A percentile compares a stretch with the other conserved stretches of the same genome.
Evolutionary conservation across 225 moss, liverwort and hornwort species (phyloP).

Genomic region (Marchantia polymorpha): DNA sequence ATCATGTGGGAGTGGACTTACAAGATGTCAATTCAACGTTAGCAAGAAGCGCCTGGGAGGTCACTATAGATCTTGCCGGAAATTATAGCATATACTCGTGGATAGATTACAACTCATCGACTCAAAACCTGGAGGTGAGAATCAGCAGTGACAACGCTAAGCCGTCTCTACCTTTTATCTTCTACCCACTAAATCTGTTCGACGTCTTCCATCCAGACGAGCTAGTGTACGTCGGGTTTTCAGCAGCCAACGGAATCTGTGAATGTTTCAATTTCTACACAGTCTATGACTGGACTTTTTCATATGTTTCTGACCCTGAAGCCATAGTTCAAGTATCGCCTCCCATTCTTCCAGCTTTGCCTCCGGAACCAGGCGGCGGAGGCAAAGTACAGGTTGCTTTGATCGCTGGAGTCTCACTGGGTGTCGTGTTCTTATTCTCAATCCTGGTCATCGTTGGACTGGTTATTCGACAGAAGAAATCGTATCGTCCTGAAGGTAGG

Average conservation of each 20-base stretch:
- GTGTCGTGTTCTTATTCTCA: too few relatives aligned
- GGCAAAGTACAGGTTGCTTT: too few relatives aligned
- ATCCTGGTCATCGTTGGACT: too few relatives aligned
- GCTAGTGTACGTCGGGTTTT: slow-evolving; percentile 9
- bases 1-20: slow-evolving; percentile 6
- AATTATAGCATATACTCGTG: not conserved
- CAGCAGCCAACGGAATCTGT: slow-evolving; percentile 2
- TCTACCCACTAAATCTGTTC: not conserved
- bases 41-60: not conserved
- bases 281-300: not conserved
- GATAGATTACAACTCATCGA: slow-evolving; percentile 6
- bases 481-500: not conserved
- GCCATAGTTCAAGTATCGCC: not conserved
- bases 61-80: not conserved
- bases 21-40: not conserved
- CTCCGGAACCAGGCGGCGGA: too few relatives aligned
- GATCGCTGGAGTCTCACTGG: too few relatives aligned
- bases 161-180: not conserved
- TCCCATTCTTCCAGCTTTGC: too few relatives aligned
- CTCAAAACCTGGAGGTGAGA: slow-evolving; percentile 4
- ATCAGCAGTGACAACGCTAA: not conserved
- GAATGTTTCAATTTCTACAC: slow-evolving; percentile 10
- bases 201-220: not conserved
- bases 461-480: too few relatives aligned
- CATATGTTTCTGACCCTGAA: too few relatives aligned